Evolutionary conservation across 176 grass and related monocot species (phyloP), one percentile per base, ranked within the genome.

Genomic region (Cymbopogon citratus): DNA sequence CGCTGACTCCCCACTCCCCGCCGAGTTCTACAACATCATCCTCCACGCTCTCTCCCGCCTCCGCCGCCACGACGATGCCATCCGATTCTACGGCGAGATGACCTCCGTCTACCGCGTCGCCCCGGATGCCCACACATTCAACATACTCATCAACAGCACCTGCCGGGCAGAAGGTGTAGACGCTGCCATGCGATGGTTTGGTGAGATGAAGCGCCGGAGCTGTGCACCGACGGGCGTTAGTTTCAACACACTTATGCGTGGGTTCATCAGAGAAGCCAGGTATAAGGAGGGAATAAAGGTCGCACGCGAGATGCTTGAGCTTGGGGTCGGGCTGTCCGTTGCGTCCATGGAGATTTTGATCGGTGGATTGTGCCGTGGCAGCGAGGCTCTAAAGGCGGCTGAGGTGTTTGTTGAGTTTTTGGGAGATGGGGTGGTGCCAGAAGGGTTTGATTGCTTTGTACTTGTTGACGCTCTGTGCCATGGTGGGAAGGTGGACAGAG

Each of bases 201-300:
- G 76, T 25, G 79, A 91, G 54, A 97, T 97, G 91, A 85, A 54
- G 62, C 69, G 54, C 15, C 41, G 71, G 63, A 80, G 59, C 36
- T 97, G 89, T 48, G 46, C 85, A 9, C 94, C 91, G 1, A 89
- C 81, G 21, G 71, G 57, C 33, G 86, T 97, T 41, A 93, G 83
- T 67, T 97, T 97, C 26, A 97, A 91, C 41, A 97, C 94, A 35
- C 89, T 93, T 3, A 97, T 97, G 85, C 80, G 91, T 11, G 88
- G 88, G 8, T 97, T 97, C 77, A 85, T 97, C 62, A 69, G 88
- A 69, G 87, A 91, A 57, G 59, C 74, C 57, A 93, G 81, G 74
- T 71, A 66, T 69, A 83, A 83, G 70, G 91, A 97, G 46, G 94
- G 94, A 19, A 77, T 78, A 40, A 85, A 90, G 54, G 74, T 91